phyloP scores from a whole-genome alignment of 805 yeast genomes.

The Brettanomyces anomalus region DNA sequence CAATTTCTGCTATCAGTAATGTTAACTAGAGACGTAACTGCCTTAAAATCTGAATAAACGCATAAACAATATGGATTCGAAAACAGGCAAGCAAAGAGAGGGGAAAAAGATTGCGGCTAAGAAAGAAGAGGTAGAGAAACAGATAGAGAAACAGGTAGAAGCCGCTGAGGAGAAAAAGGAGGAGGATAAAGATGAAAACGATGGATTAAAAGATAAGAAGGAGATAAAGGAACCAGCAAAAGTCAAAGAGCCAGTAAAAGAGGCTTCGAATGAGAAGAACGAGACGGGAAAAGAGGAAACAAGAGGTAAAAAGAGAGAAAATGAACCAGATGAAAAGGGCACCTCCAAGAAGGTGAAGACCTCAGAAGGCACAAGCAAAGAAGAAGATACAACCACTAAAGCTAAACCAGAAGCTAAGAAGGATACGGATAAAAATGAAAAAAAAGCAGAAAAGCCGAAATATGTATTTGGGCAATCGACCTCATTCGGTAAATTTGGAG shows the following conservation, averaged over 20 bases:
- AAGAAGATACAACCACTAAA: constrained; percentile 1
- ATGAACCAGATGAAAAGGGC: neutral
- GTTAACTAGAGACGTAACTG: too few species aligned
- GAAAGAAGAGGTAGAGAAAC: neutral
- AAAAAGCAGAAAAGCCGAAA: constrained; percentile 26
- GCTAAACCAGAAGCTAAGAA: constrained; percentile 4
- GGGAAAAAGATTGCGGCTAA: neutral
- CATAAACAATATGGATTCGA: too few species aligned
- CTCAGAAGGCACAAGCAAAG: neutral
- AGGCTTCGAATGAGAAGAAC: neutral
- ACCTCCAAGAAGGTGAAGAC: neutral
- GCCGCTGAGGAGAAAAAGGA: neutral
- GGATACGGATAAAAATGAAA: neutral
- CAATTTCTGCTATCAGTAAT: too few species aligned
- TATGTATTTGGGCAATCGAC: constrained; percentile 51
- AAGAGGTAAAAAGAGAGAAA: neutral
- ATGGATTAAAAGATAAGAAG: neutral
- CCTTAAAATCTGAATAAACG: too few species aligned
- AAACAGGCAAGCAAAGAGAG: neutral
- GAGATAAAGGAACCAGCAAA: neutral
- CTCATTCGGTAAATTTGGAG: constrained; percentile 36
- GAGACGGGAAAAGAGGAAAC: neutral
- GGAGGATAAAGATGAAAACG: neutral
- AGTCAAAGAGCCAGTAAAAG: neutral
- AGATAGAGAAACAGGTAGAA: neutral